Conservation (phyloP, 352 stramenopile genomes). For the Globisporangium polare region DNA sequence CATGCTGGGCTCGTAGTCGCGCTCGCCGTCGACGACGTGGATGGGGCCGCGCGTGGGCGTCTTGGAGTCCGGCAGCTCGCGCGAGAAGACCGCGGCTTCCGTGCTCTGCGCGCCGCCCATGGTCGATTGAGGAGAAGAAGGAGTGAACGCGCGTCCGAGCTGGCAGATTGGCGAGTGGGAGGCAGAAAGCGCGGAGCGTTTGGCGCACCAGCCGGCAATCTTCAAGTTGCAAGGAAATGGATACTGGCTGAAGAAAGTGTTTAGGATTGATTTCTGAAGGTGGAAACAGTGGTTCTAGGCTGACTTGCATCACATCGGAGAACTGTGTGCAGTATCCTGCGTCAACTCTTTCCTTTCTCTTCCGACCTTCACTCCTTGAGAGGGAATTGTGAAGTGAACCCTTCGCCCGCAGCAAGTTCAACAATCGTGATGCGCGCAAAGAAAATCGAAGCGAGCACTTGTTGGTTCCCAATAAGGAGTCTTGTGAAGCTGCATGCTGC, state of each 20-base stretch:
- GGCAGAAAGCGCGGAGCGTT: neutral
- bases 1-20: constrained; percentile 34
- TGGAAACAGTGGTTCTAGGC: too few species aligned
- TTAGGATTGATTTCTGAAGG: too few species aligned
- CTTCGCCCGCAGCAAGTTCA: neutral
- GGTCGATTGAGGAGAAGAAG: neutral
- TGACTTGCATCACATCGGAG: too few species aligned
- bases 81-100: constrained; percentile 21
- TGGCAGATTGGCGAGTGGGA: neutral
- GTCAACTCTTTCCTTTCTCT: neutral
- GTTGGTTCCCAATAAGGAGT: neutral
- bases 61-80: constrained; percentile 1
- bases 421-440: neutral
- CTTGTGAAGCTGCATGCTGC: neutral
- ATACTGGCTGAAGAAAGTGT: too few species aligned
- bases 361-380: neutral
- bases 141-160: neutral
- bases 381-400: neutral
- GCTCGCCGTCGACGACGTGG: constrained; percentile 18
- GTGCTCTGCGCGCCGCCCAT: constrained; percentile 8
- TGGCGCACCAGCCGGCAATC: too few species aligned
- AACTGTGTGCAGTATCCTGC: too few species aligned
- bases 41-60: constrained; percentile 17
- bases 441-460: neutral
- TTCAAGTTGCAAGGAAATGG: too few species aligned